Percentiles rank a stretch among this genome's conserved stretches.
Conservation (phyloP, 805 yeast genomes). For the Lipomyces japonicus region DNA sequence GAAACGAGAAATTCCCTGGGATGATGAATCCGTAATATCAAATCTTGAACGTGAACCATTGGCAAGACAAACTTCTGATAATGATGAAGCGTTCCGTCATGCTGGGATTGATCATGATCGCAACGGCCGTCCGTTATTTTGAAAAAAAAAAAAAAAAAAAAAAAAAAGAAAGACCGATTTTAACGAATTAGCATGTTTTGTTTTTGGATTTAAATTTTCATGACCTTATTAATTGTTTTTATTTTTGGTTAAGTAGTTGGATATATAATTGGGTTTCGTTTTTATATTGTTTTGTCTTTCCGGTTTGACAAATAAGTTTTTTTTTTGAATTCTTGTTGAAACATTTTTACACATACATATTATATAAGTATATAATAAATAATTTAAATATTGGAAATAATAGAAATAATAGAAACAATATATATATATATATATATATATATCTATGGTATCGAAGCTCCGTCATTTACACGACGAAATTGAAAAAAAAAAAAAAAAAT, state of each 20-base stretch:
- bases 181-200: no score
- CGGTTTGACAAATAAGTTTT: not conserved
- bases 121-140: no score
- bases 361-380: not conserved
- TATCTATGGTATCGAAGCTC: no score
- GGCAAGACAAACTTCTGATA: not conserved
- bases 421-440: not conserved
- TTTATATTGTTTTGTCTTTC: not conserved
- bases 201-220: no score
- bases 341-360: not conserved
- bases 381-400: not conserved
- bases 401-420: not conserved
- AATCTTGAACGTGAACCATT: constrained; percentile 9
- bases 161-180: no score
- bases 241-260: no score
- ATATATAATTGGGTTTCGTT: no score
- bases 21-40: not conserved
- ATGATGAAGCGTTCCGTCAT: not conserved
- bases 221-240: no score
- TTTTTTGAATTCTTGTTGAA: not conserved
- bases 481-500: not conserved
- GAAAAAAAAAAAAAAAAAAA: no score
- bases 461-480: no score
- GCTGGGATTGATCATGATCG: no score
- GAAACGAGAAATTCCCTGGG: constrained; percentile 10